Evolutionary conservation across 805 yeast species (phyloP), one percentile per base, ranked within the genome.

Genomic region (Wickerhamomyces tratensis): DNA sequence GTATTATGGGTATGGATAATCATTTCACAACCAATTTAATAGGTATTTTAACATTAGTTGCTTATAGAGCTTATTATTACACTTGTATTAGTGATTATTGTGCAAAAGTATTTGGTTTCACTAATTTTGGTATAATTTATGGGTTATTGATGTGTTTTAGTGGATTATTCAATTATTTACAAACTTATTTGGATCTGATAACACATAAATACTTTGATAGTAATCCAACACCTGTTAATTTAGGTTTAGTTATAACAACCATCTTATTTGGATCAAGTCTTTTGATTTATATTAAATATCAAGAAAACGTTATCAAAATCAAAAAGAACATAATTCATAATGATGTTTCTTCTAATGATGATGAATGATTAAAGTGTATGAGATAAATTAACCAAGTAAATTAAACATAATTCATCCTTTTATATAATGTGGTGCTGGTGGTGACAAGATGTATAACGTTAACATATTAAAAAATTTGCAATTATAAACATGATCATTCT

Each of bases 81-180:
- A 89, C 98, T 2, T 86, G 94, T 2, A 86, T 88, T 7, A 84
- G 95, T 2, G 97, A 91, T 61, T 87, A 81, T 59, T 76, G 88
- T 54, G 94, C 95, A 27, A 89, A 89, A 58, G 91, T 89, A 31
- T 89, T 91, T 65, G 98, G 98, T 0, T 88, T 84, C 61, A 81
- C 77, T 43, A 87, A 94, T 1, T 89, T 91, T 63, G 97, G 97
- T 34, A 84, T 88, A 2, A 80, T 91, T 7, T 91, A 91, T 57
- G 98, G 98, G 1, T 64, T 89, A 15, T 71, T 88, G 53, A 86
- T 88, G 54, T 81, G 88, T 44, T 67, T 84, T 46, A 77, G 95
- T 13, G 97, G 97, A 6, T 46, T 82, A n/a, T 76, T 82, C 60
- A 89, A 88, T 60, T 67, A 86, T 51, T 55, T 75, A 6, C 96